Percentiles rank a stretch among this genome's conserved stretches.
Conservation (phyloP, 2,329 filamentous ascomycete genomes). For the Fusarium cyanostomum region DNA sequence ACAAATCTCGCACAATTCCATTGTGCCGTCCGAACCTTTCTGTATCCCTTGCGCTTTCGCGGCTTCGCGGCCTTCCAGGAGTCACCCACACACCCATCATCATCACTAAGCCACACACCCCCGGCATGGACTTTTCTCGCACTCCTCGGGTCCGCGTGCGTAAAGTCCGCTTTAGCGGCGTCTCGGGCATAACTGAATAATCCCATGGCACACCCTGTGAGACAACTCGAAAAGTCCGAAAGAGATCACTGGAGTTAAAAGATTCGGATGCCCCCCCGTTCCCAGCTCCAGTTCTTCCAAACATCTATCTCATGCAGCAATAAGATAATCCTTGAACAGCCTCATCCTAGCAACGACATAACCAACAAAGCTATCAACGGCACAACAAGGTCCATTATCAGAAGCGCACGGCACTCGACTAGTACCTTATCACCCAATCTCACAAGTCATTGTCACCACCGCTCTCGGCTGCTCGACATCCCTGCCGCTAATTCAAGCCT, state of each 20-base stretch:
- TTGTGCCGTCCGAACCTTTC: slow-evolving; percentile 21
- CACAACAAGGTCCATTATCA: slow-evolving; percentile 22
- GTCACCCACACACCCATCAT: slow-evolving; percentile 25
- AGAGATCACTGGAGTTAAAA: slow-evolving; percentile 42
- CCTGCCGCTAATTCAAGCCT: slow-evolving; percentile 43
- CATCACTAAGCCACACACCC: slow-evolving; percentile 36
- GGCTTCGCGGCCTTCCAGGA: slow-evolving; percentile 34
- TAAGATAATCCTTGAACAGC: slow-evolving; percentile 11
- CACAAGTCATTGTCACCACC: slow-evolving; percentile 44
- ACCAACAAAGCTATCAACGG: slow-evolving; percentile 13
- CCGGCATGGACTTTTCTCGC: slow-evolving; percentile 30
- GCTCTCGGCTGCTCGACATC: slow-evolving; percentile 32
- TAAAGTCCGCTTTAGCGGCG: slow-evolving; percentile 47
- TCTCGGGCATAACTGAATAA: slow-evolving; percentile 42
- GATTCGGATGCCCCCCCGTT: slow-evolving; percentile 38
- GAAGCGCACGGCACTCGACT: slow-evolving; percentile 27
- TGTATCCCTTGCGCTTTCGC: slow-evolving; percentile 20
- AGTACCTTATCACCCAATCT: slow-evolving; percentile 43
- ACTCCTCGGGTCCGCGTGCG: slow-evolving; percentile 46
- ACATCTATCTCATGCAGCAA: slow-evolving; percentile 27
- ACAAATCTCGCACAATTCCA: slow-evolving; percentile 14
- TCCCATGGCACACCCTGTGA: slow-evolving; percentile 36
- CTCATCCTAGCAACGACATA: slow-evolving; percentile 18
- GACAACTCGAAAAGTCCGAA: slow-evolving; percentile 38
- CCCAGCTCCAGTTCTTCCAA: slow-evolving; percentile 8